Conservation (phyloP, 768 basidiomycete species). For the Lactifluus echinatus region DNA sequence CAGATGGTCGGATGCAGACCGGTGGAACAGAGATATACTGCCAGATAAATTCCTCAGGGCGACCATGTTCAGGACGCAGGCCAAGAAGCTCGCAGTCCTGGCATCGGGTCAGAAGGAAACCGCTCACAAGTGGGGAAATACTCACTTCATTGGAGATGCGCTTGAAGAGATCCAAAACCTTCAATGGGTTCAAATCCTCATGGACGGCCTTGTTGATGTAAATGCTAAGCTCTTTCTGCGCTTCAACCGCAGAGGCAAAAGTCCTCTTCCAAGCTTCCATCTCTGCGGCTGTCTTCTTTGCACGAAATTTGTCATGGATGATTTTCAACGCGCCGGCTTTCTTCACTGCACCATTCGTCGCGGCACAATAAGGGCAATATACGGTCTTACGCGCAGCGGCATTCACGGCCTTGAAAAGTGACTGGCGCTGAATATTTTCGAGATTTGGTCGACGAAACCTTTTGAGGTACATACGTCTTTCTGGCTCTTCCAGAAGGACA, state of each 20-base stretch:
- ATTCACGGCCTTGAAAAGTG: constrained; percentile 78
- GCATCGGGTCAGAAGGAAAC: not conserved
- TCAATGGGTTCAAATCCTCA: constrained; percentile 92
- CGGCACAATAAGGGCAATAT: constrained; percentile 88
- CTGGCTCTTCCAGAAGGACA: constrained; percentile 80
- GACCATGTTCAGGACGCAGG: constrained; percentile 74
- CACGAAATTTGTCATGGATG: constrained; percentile 94
- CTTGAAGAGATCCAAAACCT: constrained; percentile 86
- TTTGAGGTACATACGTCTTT: constrained; percentile 75
- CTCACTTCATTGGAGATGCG: constrained; percentile 84
- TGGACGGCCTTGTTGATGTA: constrained; percentile 82
- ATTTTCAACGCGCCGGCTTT: constrained; percentile 93
- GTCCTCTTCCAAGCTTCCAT: constrained; percentile 81
- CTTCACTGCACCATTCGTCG: constrained; percentile 93
- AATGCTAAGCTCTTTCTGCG: constrained; percentile 77
- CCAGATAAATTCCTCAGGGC: constrained; percentile 98
- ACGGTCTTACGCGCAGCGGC: constrained; percentile 80
- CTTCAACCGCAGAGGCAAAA: constrained; percentile 73
- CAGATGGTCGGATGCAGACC: constrained; percentile 94
- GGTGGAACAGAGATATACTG: constrained; percentile 98
- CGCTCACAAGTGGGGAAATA: not conserved
- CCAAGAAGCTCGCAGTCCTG: constrained; percentile 95
- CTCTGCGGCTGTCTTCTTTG: constrained; percentile 85
- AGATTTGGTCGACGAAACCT: constrained; percentile 86
- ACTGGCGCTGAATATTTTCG: constrained; percentile 86